These are phyloP conservation scores for Staphylotrichum tortipilum DNA, from an alignment of 495 filamentous ascomycete genomes.

Conservation along the genomic window DNA sequence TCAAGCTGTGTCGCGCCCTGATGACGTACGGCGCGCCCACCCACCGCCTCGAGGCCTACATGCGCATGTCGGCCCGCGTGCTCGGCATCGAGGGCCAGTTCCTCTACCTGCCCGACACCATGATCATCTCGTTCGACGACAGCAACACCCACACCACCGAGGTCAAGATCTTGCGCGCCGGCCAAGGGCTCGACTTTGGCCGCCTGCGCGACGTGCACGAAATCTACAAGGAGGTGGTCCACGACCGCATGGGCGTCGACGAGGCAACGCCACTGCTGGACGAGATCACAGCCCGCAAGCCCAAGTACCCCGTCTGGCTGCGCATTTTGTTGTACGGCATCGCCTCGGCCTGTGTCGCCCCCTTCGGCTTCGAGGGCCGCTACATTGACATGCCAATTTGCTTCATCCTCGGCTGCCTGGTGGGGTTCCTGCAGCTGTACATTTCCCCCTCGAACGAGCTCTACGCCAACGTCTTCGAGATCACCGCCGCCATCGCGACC, in stretches of 20 bases:
- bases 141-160: constrained; percentile 82
- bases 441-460: constrained; percentile 72
- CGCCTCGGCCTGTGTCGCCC: constrained; percentile 69
- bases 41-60: constrained; percentile 69
- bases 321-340: constrained; percentile 78
- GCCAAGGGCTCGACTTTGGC: constrained; percentile 75
- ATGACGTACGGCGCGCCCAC: constrained; percentile 81
- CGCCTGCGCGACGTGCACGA: constrained; percentile 77
- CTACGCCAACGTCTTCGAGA: constrained; percentile 85
- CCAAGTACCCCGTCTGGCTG: constrained; percentile 60
- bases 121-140: constrained; percentile 95
- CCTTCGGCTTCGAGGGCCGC: constrained; percentile 83
- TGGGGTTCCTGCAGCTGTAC: constrained; percentile 75
- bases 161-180: constrained; percentile 73
- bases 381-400: constrained; percentile 81
- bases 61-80: constrained; percentile 82
- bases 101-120: constrained; percentile 85
- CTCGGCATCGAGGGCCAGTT: constrained; percentile 89
- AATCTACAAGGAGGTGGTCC: constrained; percentile 88
- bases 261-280: constrained; percentile 68
- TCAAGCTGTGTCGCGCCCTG: constrained; percentile 75
- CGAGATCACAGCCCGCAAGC: constrained; percentile 51
- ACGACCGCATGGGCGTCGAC: constrained; percentile 77
- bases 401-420: constrained; percentile 74
- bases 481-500: constrained; percentile 74